These are phyloP conservation scores for Aspergillus ochraceoroseus DNA, from an alignment of 2,329 filamentous ascomycete genomes.

Conservation along the genomic window DNA sequence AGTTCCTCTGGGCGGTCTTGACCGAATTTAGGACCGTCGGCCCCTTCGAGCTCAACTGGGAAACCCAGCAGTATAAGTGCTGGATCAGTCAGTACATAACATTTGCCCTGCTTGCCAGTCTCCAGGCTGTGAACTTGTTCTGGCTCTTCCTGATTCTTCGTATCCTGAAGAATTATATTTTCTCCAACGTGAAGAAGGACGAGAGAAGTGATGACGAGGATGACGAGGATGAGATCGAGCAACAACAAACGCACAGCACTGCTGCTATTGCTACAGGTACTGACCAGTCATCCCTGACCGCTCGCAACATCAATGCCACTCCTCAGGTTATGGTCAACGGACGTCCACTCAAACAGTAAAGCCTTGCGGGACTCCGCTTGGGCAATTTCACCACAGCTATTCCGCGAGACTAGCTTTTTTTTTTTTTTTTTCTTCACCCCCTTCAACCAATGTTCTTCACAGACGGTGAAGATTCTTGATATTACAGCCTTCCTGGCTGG, in stretches of 20 bases:
- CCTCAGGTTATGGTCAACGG: constrained; percentile 41
- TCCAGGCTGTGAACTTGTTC: constrained; percentile 47
- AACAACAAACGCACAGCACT: constrained; percentile 21
- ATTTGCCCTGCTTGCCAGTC: constrained; percentile 41
- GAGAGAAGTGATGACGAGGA: constrained; percentile 46
- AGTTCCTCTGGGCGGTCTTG: constrained; percentile 45
- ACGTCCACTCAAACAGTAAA: constrained; percentile 26
- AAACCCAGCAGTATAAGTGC: constrained; percentile 48
- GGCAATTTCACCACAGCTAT: background rate
- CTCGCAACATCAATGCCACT: constrained; percentile 25
- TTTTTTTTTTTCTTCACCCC: no score
- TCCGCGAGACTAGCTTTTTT: background rate
- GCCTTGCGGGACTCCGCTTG: background rate
- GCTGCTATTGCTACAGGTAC: constrained; percentile 28
- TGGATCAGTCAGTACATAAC: constrained; percentile 48
- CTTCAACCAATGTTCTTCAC: constrained; percentile 3
- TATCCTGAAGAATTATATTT: constrained; percentile 42
- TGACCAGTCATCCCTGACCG: constrained; percentile 21
- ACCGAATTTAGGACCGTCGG: constrained; percentile 47
- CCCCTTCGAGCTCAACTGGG: constrained; percentile 47
- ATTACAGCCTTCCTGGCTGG: background rate
- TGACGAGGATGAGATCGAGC: constrained; percentile 35
- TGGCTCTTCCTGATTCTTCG: constrained; percentile 46
- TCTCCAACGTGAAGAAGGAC: constrained; percentile 38
- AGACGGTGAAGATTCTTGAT: background rate